Evolutionary conservation across 352 stramenopile genomes (phyloP), one percentile per base, ranked within the genome.

Genomic region (Stramenopiles sp.): DNA sequence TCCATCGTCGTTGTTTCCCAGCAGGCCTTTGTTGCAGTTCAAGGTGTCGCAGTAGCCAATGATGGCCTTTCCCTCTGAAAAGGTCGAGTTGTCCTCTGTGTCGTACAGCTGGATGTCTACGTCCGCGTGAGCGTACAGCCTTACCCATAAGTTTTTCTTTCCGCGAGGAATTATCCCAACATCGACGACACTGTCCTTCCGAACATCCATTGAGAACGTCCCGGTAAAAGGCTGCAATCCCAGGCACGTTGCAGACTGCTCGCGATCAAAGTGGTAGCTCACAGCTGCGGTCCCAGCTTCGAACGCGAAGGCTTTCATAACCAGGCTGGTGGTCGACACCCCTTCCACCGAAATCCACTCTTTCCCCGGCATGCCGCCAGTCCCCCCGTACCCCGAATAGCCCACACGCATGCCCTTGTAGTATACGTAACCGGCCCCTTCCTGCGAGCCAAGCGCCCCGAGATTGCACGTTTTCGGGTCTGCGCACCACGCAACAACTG

Each of bases 401-500:
- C 68, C 73, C 68, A 77, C 77, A 12, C 30, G 12, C 74, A 77
- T 77, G 74, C 74, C 74, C 68, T 77, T 34, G 74, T 77, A 77
- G 49, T n/a, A n/a, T n/a, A n/a, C n/a, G n/a, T n/a, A n/a, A n/a
- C n/a, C n/a, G n/a, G n/a, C n/a, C n/a, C n/a, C n/a, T n/a, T n/a
- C n/a, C n/a, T n/a, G n/a, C n/a, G n/a, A n/a, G n/a, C n/a, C n/a
- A n/a, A n/a, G n/a, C n/a, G n/a, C n/a, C n/a, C n/a, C n/a, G n/a
- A n/a, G n/a, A n/a, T n/a, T n/a, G n/a, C n/a, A n/a, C n/a, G n/a
- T n/a, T n/a, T n/a, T n/a, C n/a, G n/a, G n/a, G n/a, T n/a, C n/a
- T n/a, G n/a, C n/a, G n/a, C n/a, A n/a, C n/a, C n/a, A n/a, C n/a
- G n/a, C n/a, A n/a, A n/a, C n/a, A n/a, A n/a, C n/a, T n/a, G n/a